Percentiles rank a stretch among this genome's conserved stretches.
These are phyloP conservation scores for Termitomyces heimii DNA, from an alignment of 768 basidiomycete species.

Conservation along the genomic window DNA sequence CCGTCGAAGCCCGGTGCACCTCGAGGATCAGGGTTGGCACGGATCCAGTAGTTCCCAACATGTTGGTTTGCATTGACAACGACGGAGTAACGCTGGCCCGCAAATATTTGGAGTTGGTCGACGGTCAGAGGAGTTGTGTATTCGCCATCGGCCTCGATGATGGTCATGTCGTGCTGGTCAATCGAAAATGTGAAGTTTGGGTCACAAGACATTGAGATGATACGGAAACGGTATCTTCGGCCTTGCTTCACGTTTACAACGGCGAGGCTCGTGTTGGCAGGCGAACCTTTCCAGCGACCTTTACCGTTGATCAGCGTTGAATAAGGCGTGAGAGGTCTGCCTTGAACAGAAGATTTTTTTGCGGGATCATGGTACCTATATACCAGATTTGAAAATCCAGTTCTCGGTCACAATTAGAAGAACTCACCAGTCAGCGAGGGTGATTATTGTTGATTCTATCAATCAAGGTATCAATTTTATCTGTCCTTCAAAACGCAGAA, in stretches of 20 bases:
- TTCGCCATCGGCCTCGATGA: constrained; percentile 48
- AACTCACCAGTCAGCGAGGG: constrained; percentile 31
- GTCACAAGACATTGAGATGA: constrained; percentile 28
- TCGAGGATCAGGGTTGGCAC: constrained; percentile 24
- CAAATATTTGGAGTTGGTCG: constrained; percentile 37
- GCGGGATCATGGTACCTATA: constrained; percentile 5
- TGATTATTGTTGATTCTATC: constrained; percentile 36
- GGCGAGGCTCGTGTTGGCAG: constrained; percentile 7
- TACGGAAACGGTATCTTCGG: constrained; percentile 28
- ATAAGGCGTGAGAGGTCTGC: not conserved
- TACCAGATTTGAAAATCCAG: not conserved
- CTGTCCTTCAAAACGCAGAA: not conserved
- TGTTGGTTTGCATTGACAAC: constrained; percentile 40
- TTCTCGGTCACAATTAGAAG: not conserved
- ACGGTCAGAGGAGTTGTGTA: constrained; percentile 36
- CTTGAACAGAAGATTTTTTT: not conserved
- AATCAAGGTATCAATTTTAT: not conserved
- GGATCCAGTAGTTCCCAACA: constrained; percentile 48
- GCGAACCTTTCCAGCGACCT: constrained; percentile 26
- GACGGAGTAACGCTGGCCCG: constrained; percentile 18
- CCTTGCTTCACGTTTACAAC: not conserved
- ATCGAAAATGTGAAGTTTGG: constrained; percentile 36
- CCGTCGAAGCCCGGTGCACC: constrained; percentile 20
- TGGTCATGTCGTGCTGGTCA: constrained; percentile 39
- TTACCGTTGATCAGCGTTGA: constrained; percentile 30